A percentile compares a stretch with the other conserved stretches of the same genome.
These are phyloP conservation scores for Balakata baccata DNA, from an alignment of 345 rosid species.

Conservation along the genomic window DNA sequence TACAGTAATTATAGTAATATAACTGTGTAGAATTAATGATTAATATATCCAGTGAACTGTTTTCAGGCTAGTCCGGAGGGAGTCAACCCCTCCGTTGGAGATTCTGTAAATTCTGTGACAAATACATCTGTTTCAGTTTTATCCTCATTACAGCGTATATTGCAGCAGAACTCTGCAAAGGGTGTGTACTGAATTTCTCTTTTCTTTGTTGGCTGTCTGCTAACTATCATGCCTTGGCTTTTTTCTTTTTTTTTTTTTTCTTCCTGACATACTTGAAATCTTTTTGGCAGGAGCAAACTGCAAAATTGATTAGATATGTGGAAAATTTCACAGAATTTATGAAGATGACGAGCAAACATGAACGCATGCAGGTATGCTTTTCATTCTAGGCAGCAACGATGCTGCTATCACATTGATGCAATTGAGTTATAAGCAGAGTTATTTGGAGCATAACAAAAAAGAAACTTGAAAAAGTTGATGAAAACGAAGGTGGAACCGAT, in stretches of 20 bases:
- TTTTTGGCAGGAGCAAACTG: slow-evolving; percentile 6
- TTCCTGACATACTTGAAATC: neutral
- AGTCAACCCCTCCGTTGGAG: neutral
- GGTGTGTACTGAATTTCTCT: neutral
- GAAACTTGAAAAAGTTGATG: neutral
- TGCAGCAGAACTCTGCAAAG: slow-evolving; percentile 7
- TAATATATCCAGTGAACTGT: neutral
- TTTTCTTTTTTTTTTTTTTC: too few relatives aligned
- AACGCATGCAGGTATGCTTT: neutral
- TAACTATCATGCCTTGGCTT: neutral
- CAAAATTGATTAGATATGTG: neutral
- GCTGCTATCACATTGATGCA: neutral
- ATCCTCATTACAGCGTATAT: neutral
- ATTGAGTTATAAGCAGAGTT: too few relatives aligned
- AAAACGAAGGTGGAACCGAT: neutral
- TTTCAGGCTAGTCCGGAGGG: neutral
- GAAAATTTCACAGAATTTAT: neutral
- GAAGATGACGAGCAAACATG: neutral
- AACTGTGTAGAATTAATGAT: neutral
- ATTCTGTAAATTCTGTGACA: neutral
- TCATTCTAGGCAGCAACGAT: neutral
- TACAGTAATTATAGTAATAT: neutral
- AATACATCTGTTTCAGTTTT: neutral
- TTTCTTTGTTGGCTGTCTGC: neutral
- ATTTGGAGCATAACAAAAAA: too few relatives aligned